Percentiles rank a stretch among this genome's conserved stretches.
These are phyloP conservation scores for Beauveria sp. DNA, from an alignment of 2,329 filamentous ascomycete species.

Conservation along the genomic window DNA sequence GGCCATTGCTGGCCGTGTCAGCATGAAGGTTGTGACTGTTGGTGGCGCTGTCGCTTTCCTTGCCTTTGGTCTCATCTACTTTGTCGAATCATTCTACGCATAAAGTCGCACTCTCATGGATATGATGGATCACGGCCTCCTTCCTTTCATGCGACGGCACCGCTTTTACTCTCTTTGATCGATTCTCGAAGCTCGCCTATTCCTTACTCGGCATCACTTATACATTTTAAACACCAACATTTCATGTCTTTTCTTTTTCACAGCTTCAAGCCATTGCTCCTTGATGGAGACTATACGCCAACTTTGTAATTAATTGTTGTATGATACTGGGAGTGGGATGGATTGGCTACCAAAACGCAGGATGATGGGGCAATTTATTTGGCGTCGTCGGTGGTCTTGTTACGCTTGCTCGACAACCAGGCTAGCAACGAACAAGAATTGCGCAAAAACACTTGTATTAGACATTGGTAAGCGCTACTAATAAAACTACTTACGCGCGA, in stretches of 20 bases:
- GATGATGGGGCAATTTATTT: neutral
- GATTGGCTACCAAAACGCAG: neutral
- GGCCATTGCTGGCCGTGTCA: constrained; percentile 88
- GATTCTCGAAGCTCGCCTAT: neutral
- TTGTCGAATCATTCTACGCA: constrained; percentile 67
- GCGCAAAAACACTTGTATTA: neutral
- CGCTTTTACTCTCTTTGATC: neutral
- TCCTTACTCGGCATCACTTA: neutral
- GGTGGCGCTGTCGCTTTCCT: constrained; percentile 88
- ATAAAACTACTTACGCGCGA: too few species aligned
- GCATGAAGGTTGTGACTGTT: constrained; percentile 89
- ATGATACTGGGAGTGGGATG: neutral
- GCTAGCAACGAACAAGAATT: too few species aligned
- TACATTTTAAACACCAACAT: neutral
- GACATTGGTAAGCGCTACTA: too few species aligned
- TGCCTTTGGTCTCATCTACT: constrained; percentile 84
- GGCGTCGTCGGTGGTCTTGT: neutral
- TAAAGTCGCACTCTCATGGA: constrained; percentile 19
- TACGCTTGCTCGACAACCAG: neutral
- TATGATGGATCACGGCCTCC: neutral
- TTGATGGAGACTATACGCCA: constrained; percentile 2
- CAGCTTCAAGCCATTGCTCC: neutral
- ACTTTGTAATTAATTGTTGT: constrained; percentile 6
- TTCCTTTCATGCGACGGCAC: neutral
- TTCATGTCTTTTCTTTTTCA: neutral